Evolutionary conservation across 306 rosid genomes (phyloP), one percentile per base, ranked within the genome.

Genomic region (Gastrolobium villosum): DNA sequence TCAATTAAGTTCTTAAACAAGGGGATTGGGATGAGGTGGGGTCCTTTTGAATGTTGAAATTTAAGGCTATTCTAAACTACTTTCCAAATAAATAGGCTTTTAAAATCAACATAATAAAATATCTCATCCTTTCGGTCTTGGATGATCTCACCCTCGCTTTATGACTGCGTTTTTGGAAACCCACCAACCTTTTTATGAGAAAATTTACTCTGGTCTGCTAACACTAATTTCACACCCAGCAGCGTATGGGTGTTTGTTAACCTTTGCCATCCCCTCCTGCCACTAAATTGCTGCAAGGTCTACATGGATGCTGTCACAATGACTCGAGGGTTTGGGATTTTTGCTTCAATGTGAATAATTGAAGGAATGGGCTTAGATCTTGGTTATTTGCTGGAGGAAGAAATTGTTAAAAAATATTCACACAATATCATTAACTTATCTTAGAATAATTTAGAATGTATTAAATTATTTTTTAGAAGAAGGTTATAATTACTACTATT

Each of bases 361-460:
- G 62, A 53, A 71, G 82, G 90, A 74, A 81, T 80, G 89, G 89
- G 86, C 72, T 3, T 36, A 71, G 72, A 81, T 81, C 76, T 68
- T 67, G 55, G 37, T 15, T 31, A 71, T 66, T 61, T 79, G 28
- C 53, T 35, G 57, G 10, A 9, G 9, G 73, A 53, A 73, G 14
- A 14, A 36, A 49, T 26, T 30, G 39, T 43, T 63, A 14, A 40
- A 13, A n/a, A 31, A 8, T 20, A 20, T 20, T 20, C 26, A 0
- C 26, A 20, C 26, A 20, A 20, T 20, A 20, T 20, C 26, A 20
- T 20, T 20, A 20, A 20, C 1, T 20, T 20, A 20, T 20, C 26
- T 20, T 20, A 20, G 26, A 20, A 20, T 20, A 20, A 20, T 20
- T 20, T 20, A 20, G 26, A 20, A 20, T 20, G 1, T 20, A 20